Base-by-base conservation (phyloP, 2,329 filamentous ascomycete species). In the Fusarium heterosporum region DNA sequence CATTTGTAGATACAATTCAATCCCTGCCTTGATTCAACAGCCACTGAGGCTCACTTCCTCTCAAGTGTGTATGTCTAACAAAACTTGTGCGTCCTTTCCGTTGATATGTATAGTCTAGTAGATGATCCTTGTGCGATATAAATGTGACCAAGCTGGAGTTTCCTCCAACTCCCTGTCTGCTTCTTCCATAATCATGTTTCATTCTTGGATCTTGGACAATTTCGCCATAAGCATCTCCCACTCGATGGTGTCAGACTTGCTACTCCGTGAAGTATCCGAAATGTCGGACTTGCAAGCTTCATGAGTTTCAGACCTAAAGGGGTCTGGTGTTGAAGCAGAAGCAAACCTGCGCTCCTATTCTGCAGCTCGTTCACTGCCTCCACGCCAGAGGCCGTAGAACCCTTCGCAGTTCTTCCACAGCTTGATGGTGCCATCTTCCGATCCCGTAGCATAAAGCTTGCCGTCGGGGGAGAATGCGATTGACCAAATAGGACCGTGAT, bases 401-500 rank as follows among this genome's bases (percentile, higher is more conserved):
- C 87, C 88, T 8, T 88, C 85, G 61, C 87, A 90, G 67, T 90
- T 90, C 80, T 90, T 90, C 88, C 88, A 90, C 83, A 99, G 84
- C 81, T 99, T 99, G 78, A 99, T 96, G 0, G 96, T 99, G 39
- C 96, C 96, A 74, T 99, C 96, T 77, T 99, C 96, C 47, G 94
- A 97, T 29, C 93, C 96, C 2, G 96, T 99, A 2, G 94, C 96
- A 76, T 98, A 99, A 9, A 99, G 83, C 76, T 97, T 97, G 45
- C 94, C 94, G 74, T 99, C 96, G 0, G 96, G 96, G 1, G 94
- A 96, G 79, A 97, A 99, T 56, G 91, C 90, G 61, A 96, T 89
- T 8, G 93, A 97, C 96, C 96, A 99, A 64, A 99, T 96, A 2
- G 95, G 95, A 3, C 96, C 96, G 74, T 99, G 96, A 72, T 99